Evolutionary conservation across 2,329 filamentous ascomycete genomes (phyloP).

Genomic region (Hypoxylon sp.): DNA sequence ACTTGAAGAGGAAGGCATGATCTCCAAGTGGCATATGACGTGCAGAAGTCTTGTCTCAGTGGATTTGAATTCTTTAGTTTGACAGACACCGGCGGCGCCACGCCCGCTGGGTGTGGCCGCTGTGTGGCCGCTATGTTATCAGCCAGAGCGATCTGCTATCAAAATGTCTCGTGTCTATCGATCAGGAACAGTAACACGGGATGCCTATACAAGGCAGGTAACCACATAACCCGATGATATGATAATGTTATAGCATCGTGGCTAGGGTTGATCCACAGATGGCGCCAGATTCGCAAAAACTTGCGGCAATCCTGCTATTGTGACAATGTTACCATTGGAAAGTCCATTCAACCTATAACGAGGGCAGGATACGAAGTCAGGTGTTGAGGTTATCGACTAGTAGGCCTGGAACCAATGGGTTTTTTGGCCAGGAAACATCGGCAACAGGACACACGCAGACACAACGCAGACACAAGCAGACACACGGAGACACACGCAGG

Average conservation of each 20-base stretch:
- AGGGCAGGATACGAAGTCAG: constrained; percentile 35
- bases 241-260: constrained; percentile 44
- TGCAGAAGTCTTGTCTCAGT: constrained; percentile 49
- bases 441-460: constrained; percentile 39
- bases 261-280: constrained; percentile 42
- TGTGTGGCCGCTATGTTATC: constrained; percentile 42
- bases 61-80: constrained; percentile 47
- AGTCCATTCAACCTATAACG: constrained; percentile 35
- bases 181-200: constrained; percentile 50
- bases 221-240: constrained; percentile 44
- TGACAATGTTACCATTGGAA: constrained; percentile 45
- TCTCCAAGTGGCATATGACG: constrained; percentile 51
- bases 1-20: constrained; percentile 51
- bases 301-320: constrained; percentile 47
- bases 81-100: constrained; percentile 33
- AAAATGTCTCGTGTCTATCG: constrained; percentile 45
- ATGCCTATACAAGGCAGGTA: constrained; percentile 49
- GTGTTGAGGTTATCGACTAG: constrained; percentile 23
- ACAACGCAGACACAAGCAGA: constrained; percentile 15
- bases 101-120: constrained; percentile 32
- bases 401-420: constrained; percentile 32
- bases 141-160: constrained; percentile 47
- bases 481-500: constrained; percentile 12
- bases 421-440: constrained; percentile 42
- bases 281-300: constrained; percentile 45